These are phyloP conservation scores for Psidium guajava DNA, from an alignment of 345 rosid species.

Conservation along the genomic window DNA sequence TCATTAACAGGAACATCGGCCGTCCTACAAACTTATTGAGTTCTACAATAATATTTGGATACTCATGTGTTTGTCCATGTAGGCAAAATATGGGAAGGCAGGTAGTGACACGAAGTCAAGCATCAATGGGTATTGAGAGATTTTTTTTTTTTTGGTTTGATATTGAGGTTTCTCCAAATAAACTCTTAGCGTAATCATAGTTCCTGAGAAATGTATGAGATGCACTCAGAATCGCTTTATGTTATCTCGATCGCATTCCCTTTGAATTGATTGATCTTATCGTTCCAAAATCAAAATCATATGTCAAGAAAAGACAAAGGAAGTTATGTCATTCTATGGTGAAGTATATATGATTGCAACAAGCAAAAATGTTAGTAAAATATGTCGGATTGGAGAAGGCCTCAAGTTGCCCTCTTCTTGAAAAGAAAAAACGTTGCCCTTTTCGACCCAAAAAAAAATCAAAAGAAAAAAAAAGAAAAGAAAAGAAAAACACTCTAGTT, in stretches of 20 bases:
- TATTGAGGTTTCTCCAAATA: not conserved
- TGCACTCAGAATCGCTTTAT: not conserved
- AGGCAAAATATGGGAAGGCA: not conserved
- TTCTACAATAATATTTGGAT: not conserved
- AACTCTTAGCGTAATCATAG: not conserved
- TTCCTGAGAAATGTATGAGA: not conserved
- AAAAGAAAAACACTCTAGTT: not conserved
- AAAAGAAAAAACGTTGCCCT: too few species aligned
- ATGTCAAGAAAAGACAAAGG: not conserved
- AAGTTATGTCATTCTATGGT: not conserved
- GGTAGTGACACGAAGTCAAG: not conserved
- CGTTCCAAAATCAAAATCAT: not conserved
- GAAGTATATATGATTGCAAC: not conserved
- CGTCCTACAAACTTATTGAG: not conserved
- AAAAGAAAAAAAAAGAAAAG: not conserved
- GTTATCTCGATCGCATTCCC: not conserved
- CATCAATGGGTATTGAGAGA: not conserved
- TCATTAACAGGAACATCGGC: too few species aligned
- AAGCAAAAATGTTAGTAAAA: not conserved
- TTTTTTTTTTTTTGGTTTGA: not conserved
- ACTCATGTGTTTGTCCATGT: not conserved
- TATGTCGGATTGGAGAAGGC: accelerated
- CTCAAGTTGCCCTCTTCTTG: not conserved
- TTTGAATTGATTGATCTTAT: not conserved
- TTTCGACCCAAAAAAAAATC: not conserved